Base-by-base conservation (phyloP, 208 protist species). In the Trypanosoma mega region DNA sequence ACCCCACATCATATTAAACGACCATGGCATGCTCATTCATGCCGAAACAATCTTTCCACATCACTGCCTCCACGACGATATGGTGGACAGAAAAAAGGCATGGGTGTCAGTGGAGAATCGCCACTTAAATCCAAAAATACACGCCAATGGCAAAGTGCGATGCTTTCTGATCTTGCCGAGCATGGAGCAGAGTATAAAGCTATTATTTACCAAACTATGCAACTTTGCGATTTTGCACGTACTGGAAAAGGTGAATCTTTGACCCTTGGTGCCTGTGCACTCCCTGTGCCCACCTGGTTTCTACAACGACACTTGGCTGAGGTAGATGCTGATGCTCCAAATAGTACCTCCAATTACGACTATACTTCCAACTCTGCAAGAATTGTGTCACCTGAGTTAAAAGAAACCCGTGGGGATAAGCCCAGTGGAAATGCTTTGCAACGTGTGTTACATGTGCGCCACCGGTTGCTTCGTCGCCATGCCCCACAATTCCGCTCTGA, bases 181-280 rank as follows among this genome's bases (percentile, higher is more conserved):
- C 36, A 63, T 36, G 72, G 70, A 47, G 62, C 44, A 9, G 58
- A 74, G 9, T 66, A 82, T 59, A 58, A 59, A 2, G 21, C 56
- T 2, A 61, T 76, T 26, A 56, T 87, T 37, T 23, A 24, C 11
- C 61, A 76, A 56, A 82, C 80, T 0, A 44, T 80, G 58, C 75
- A 63, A 26, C 65, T 87, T 16, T 72, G 67, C 50, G 37, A 79
- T 18, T 87, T 87, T 67, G 66, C 65, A 14, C 31, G 46, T 37
- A 49, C 26, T 45, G 56, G 50, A 0, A 72, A 55, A 31, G 49
- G n/a, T 20, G 27, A 37, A 6, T 48, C 36, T 26, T n/a, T 64
- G 11, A 47, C 50, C n/a, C 29, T 72, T 24, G 65, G 60, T 24
- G 41, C 21, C 5, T 78, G 53, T 43, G 55, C 55, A 34, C 55